Percentiles rank a stretch among this genome's conserved stretches.
Evolutionary conservation across 768 basidiomycete species (phyloP).

Genomic region (Fibroporia radiculosa): DNA sequence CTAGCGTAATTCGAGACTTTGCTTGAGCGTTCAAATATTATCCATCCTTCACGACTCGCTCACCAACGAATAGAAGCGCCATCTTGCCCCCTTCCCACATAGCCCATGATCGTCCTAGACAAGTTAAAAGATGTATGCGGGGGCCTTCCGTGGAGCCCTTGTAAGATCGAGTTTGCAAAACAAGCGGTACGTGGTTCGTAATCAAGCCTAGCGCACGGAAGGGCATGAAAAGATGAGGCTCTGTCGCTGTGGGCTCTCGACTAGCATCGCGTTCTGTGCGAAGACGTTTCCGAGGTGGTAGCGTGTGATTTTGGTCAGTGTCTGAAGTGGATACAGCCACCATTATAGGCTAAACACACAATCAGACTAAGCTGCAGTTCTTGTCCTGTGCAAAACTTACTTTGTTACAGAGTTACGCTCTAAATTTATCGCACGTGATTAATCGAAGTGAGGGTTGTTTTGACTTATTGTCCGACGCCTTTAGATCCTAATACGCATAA

Average conservation of each 20-base stretch:
- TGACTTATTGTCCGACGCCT: constrained; percentile 12
- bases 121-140: constrained; percentile 76
- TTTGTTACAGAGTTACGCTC: neutral
- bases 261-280: constrained; percentile 26
- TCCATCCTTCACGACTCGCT: constrained; percentile 29
- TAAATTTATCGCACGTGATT: neutral
- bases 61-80: constrained; percentile 88
- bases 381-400: too few species aligned
- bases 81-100: constrained; percentile 96
- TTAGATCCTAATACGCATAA: constrained; percentile 15
- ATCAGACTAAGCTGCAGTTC: neutral
- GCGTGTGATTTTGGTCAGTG: constrained; percentile 16
- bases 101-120: constrained; percentile 85
- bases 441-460: neutral
- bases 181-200: constrained; percentile 86
- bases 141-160: constrained; percentile 85
- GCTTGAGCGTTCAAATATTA: too few species aligned
- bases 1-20: too few species aligned
- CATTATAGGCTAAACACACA: neutral
- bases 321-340: neutral
- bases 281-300: constrained; percentile 46
- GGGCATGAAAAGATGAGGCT: constrained; percentile 69
- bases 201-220: constrained; percentile 94
- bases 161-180: constrained; percentile 74
- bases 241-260: constrained; percentile 1